A percentile compares a stretch with the other conserved stretches of the same genome.
Conservation (phyloP, 352 stramenopile species). For the Pilasporangium apinafurcum region DNA sequence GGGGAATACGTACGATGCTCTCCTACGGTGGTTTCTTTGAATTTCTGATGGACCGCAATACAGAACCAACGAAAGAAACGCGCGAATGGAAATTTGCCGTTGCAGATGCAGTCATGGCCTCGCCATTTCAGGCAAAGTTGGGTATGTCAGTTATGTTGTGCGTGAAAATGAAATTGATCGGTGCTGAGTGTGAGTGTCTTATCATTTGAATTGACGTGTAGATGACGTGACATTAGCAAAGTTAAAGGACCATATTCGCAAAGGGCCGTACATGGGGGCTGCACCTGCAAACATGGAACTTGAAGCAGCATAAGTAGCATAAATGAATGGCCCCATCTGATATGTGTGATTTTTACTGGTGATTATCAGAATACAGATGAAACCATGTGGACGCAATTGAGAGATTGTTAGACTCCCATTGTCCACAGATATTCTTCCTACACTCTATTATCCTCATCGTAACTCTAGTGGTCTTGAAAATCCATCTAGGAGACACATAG, state of each 20-base stretch:
- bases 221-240: conserved; percentile 50
- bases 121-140: conserved; percentile 51
- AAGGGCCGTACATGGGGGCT: conserved; percentile 59
- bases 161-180: neutral
- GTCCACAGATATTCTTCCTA: too few relatives aligned
- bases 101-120: conserved; percentile 67
- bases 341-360: too few relatives aligned
- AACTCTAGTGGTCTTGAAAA: too few relatives aligned
- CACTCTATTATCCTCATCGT: too few relatives aligned
- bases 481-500: too few relatives aligned
- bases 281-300: conserved; percentile 45
- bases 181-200: neutral
- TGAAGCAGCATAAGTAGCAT: conserved; percentile 53
- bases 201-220: conserved; percentile 6
- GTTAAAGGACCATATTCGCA: conserved; percentile 40
- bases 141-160: conserved; percentile 19
- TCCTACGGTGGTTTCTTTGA: conserved; percentile 83
- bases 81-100: conserved; percentile 88
- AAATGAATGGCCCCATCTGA: too few relatives aligned
- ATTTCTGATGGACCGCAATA: conserved; percentile 75
- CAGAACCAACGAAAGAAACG: conserved; percentile 77
- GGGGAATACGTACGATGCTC: conserved; percentile 54
- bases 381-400: too few relatives aligned
- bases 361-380: too few relatives aligned
- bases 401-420: too few relatives aligned